Base-by-base conservation (phyloP, 2,329 filamentous ascomycete species). In the Clarireedia homoeocarpa region DNA sequence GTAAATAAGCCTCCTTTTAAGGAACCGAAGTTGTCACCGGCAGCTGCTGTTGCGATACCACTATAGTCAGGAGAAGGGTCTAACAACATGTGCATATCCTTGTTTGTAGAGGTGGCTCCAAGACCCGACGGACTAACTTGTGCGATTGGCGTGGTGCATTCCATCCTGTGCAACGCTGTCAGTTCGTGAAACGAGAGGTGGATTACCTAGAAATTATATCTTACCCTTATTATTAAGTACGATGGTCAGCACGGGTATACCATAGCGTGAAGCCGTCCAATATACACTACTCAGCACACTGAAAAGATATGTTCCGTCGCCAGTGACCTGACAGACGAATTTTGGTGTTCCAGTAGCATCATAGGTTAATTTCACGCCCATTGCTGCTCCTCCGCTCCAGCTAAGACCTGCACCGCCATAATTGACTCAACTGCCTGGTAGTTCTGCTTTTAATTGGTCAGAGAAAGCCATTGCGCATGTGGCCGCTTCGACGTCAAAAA, bases 311-410 rank as follows among this genome's bases (percentile, higher is more conserved):
- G 81, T 83, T 2, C 83, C 83, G 61, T 86, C 83, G 5, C 82
- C 83, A 15, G 85, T 81, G 53, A 85, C 75, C 62, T 78, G 3
- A 82, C 78, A 59, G 81, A 81, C 55, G 76, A 78, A 75, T 14
- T 51, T 51, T 27, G 49, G 49, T 6, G 6, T 20, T 6, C 49
- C 49, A 12, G 42, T 3, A 34, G 44, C 46, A 49, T 46, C 27
- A 9, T 48, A 75, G 0, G 86, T 87, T 14, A 91, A 77, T 68
- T 90, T 89, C 65, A 89, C 83, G 1, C 88, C 88, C 5, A 91
- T 70, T 0, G 85, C 84, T 34, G 74, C 87, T 14, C 88, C 87
- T 14, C 86, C 87, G 10, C 81, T 86, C 87, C 88, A 91, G 3
- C 88, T 86, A 0, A 91, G 80, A 12, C 49, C 49, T 10, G 49